These are phyloP conservation scores for Canavalia ensiformis DNA, from an alignment of 306 rosid species.

Conservation along the genomic window DNA sequence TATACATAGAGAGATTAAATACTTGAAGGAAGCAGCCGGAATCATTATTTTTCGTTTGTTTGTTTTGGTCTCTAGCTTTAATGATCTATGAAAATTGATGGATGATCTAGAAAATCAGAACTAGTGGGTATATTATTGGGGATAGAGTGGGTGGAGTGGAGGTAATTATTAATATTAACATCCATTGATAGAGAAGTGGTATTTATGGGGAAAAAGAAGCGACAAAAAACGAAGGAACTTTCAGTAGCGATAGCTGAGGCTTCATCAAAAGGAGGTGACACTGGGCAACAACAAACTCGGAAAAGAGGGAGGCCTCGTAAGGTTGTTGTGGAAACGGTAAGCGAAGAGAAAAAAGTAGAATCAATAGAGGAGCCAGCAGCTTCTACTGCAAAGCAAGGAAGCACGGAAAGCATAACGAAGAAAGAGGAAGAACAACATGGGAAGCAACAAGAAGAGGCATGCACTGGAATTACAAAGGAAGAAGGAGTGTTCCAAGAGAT, in stretches of 20 bases:
- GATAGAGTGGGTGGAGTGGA: conserved; percentile 21
- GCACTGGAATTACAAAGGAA: conserved; percentile 32
- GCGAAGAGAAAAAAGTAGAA: conserved; percentile 33
- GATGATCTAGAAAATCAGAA: conserved; percentile 7
- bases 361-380: conserved; percentile 2
- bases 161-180: neutral
- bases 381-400: conserved; percentile 37
- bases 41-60: neutral
- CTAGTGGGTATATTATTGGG: conserved; percentile 1
- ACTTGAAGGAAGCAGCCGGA: neutral
- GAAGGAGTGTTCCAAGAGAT: neutral
- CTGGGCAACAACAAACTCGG: conserved; percentile 53
- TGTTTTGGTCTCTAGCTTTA: neutral
- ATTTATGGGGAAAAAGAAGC: conserved; percentile 81
- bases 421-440: conserved; percentile 45
- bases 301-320: conserved; percentile 95
- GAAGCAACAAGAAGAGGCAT: conserved; percentile 26
- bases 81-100: neutral
- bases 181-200: conserved; percentile 15
- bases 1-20: neutral
- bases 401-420: conserved; percentile 33
- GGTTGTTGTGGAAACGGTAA: conserved; percentile 51
- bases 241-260: conserved; percentile 87
- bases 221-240: conserved; percentile 77
- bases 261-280: conserved; percentile 60